Evolutionary conservation across 495 filamentous ascomycete species (phyloP), one percentile per base, ranked within the genome.

Genomic region (Trichodelitschia bisporula): DNA sequence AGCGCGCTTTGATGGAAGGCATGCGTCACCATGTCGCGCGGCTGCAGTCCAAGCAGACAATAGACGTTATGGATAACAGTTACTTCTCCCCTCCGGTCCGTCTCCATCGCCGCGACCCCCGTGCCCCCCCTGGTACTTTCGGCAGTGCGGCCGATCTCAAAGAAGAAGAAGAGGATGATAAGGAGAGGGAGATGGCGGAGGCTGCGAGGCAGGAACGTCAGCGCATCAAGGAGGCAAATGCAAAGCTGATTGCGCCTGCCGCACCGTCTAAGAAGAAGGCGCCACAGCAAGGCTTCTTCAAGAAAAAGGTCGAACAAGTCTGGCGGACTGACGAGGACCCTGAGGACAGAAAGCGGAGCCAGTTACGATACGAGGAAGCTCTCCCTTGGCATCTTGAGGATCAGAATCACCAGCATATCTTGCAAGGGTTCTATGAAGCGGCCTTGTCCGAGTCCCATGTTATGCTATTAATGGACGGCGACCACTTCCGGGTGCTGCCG

Each of bases 301-400:
- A 21, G 44, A 78, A 84, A 44, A 76, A 86, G 51, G 80, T 78
- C 0, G 61, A 64, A 15, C 62, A 63, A 35, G 59, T 66, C 8
- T 59, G 56, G 30, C 44, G 42, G 10, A 38, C 42, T 15, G 61
- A 70, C 24, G 62, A 66, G 39, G 66, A 67, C 4, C 74, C 76
- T 10, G 75, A 76, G 24, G 69, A 82, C 39, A 72, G 78, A 41
- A 80, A 77, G 34, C 62, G 66, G 31, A 62, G 66, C 8, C 67
- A 77, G 27, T 61, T 95, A 14, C 69, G 80, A 36, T 97, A 95
- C 39, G 89, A 97, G 46, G 86, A 97, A 43, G 75, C 78, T 4
- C 53, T 91, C 24, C 89, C 89, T 6, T 97, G 86, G 86, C 82
- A 92, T 45, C 48, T 97, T 28, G 86, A 97, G 43, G 86, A 97